phyloP scores from a whole-genome alignment of 768 basidiomycete species.

The Auricularia sp. region DNA sequence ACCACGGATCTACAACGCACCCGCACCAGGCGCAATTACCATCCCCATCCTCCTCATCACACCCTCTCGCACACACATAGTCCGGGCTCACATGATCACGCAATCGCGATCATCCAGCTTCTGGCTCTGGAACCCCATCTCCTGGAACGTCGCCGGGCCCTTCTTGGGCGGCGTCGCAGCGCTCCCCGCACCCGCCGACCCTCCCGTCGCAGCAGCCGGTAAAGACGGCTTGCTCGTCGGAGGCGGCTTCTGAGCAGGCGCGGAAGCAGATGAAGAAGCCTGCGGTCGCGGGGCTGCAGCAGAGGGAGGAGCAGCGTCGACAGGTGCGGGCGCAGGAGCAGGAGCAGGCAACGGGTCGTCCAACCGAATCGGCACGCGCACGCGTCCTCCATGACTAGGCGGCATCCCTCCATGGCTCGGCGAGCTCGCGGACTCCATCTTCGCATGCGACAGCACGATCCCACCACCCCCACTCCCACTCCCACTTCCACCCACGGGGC shows the following conservation, averaged over 20 bases:
- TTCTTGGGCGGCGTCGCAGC: constrained; percentile 14
- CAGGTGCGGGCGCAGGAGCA: background rate
- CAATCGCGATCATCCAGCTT: constrained; percentile 78
- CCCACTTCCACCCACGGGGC: no score
- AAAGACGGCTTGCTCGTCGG: no score
- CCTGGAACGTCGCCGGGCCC: constrained; percentile 74
- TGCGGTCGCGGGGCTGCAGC: background rate
- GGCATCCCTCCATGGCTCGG: background rate
- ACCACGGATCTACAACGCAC: no score
- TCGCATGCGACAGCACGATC: background rate
- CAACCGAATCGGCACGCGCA: background rate
- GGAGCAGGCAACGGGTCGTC: background rate
- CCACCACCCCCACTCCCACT: no score
- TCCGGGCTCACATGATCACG: constrained; percentile 57
- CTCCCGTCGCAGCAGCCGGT: no score
- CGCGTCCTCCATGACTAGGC: background rate
- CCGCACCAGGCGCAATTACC: no score
- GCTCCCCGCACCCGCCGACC: no score
- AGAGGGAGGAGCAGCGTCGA: background rate
- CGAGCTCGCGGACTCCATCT: background rate
- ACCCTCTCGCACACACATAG: no score
- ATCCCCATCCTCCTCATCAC: no score
- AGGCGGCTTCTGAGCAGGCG: no score
- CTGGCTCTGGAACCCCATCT: constrained; percentile 82
- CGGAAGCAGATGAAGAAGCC: no score